phyloP scores from a whole-genome alignment of 352 stramenopile species.

The Phytophthora pinifolia region DNA sequence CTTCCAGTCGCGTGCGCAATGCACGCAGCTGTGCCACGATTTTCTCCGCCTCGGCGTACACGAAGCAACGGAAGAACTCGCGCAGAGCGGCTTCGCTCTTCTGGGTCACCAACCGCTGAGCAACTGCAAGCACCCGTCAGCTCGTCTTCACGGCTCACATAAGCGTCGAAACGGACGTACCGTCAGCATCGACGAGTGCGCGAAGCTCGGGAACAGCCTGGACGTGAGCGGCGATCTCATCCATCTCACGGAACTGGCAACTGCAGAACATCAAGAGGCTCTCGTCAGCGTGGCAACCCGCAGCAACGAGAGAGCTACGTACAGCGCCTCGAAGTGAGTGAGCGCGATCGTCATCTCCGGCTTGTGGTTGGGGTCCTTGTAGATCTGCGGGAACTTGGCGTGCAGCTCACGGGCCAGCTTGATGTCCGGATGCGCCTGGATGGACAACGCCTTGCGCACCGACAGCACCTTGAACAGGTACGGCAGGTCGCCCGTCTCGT shows the following conservation, averaged over 20 bases:
- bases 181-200: constrained; percentile 51
- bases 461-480: constrained; percentile 99
- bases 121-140: constrained; percentile 27
- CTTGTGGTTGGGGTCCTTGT: constrained; percentile 99
- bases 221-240: constrained; percentile 92
- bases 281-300: constrained; percentile 1
- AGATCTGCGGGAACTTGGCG: constrained; percentile 88
- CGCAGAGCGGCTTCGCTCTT: constrained; percentile 51
- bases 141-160: background rate
- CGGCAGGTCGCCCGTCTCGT: constrained; percentile 81
- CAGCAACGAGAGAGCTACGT: constrained; percentile 19
- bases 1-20: constrained; percentile 80
- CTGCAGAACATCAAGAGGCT: constrained; percentile 25
- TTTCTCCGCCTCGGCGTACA: constrained; percentile 71
- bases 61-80: constrained; percentile 76
- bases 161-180: constrained; percentile 17
- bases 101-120: constrained; percentile 34
- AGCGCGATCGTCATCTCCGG: constrained; percentile 99
- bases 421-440: constrained; percentile 94
- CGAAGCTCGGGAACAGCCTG: constrained; percentile 90
- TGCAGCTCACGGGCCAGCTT: constrained; percentile 81
- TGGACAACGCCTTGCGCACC: constrained; percentile 97
- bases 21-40: constrained; percentile 70
- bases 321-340: constrained; percentile 95
- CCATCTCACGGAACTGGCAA: constrained; percentile 92